Evolutionary conservation across 2,329 filamentous ascomycete genomes (phyloP).

Genomic region (Cladophialophora psammophila): DNA sequence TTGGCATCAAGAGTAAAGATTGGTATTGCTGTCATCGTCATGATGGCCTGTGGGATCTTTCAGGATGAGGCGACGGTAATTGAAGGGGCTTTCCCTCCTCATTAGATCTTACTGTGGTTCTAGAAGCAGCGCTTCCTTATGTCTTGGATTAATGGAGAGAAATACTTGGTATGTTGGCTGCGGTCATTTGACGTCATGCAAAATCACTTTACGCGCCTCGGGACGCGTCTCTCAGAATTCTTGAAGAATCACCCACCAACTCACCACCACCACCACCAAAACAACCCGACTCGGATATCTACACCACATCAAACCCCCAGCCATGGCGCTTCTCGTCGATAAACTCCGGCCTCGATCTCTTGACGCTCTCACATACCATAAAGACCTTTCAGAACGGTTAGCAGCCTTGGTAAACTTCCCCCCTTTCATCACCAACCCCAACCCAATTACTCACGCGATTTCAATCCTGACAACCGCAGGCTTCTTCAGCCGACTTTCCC

Average conservation of each 20-base stretch:
- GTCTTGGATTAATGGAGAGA: too few relatives aligned
- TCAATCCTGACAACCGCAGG: conserved; percentile 60
- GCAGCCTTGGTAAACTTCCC: conserved; percentile 74
- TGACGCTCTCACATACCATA: conserved; percentile 78
- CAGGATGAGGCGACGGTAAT: too few relatives aligned
- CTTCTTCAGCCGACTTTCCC: conserved; percentile 95
- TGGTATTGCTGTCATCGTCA: too few relatives aligned
- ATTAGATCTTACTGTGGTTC: too few relatives aligned
- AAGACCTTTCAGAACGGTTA: conserved; percentile 84
- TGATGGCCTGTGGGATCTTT: too few relatives aligned
- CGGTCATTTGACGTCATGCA: conserved; percentile 15
- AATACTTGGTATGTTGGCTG: neutral
- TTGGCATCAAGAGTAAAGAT: too few relatives aligned
- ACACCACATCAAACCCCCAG: neutral
- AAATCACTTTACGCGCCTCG: conserved; percentile 25
- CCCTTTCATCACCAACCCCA: conserved; percentile 11
- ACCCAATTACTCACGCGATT: conserved; percentile 13
- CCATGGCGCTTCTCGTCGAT: conserved; percentile 71
- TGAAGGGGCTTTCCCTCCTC: too few relatives aligned
- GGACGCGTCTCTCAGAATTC: conserved; percentile 21
- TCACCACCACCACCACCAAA: neutral
- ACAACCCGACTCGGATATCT: neutral
- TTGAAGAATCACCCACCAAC: neutral
- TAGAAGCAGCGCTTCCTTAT: too few relatives aligned
- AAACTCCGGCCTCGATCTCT: conserved; percentile 64